Evolutionary conservation across 139 green algal species (phyloP).

Genomic region (Micractinium sp.): DNA sequence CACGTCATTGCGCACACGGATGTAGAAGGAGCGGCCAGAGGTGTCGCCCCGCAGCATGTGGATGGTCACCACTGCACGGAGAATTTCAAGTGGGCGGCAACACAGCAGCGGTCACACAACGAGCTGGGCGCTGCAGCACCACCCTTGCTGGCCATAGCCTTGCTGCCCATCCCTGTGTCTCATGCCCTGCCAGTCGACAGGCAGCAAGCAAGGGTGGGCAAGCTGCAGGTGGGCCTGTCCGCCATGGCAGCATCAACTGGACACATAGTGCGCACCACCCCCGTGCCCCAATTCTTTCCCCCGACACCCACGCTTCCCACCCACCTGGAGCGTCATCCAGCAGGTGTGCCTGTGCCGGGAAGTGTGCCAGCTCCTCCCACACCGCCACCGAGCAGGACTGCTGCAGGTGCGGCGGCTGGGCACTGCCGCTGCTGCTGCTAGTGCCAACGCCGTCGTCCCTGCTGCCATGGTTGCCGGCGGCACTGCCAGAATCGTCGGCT

Average conservation of each 20-base stretch:
- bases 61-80: conserved; percentile 42
- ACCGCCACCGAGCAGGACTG: conserved; percentile 13
- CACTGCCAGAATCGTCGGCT: not conserved
- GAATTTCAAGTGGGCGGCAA: too few species aligned
- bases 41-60: conserved; percentile 51
- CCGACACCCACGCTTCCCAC: not conserved
- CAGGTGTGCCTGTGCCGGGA: conserved; percentile 19
- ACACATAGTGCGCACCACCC: too few species aligned
- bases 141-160: too few species aligned
- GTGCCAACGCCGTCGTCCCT: not conserved
- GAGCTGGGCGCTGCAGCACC: too few species aligned
- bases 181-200: too few species aligned
- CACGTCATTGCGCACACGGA: conserved; percentile 27
- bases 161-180: too few species aligned
- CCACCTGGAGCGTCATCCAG: conserved; percentile 28
- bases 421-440: not conserved
- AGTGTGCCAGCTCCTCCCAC: conserved; percentile 52
- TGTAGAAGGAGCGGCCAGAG: conserved; percentile 45
- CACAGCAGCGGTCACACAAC: too few species aligned
- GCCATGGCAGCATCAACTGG: too few species aligned
- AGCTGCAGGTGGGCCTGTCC: too few species aligned
- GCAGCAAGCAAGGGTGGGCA: too few species aligned
- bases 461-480: not conserved
- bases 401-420: not conserved
- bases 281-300: too few species aligned